Percentiles rank a stretch among this genome's conserved stretches.
phyloP scores from a whole-genome alignment of 352 stramenopile species.

The Phytopythium delawarense region DNA sequence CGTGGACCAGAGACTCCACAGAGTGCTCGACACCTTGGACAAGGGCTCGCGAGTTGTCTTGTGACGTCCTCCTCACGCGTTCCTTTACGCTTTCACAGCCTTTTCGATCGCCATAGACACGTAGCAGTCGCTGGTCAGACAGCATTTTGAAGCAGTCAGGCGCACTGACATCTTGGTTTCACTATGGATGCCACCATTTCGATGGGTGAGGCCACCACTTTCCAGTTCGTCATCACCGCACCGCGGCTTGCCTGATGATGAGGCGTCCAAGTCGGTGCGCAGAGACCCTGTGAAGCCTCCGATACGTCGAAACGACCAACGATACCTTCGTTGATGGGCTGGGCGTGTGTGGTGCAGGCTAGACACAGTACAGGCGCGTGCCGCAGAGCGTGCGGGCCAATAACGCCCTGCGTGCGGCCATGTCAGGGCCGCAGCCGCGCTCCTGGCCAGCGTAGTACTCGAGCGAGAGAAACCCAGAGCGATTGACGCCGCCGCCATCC shows the following conservation, averaged over 20 bases:
- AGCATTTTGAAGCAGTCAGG: background rate
- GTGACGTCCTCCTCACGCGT: background rate
- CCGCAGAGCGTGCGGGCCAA: constrained; percentile 57
- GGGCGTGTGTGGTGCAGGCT: no score
- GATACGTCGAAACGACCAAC: no score
- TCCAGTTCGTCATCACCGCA: background rate
- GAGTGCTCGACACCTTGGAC: background rate
- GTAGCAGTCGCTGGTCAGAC: background rate
- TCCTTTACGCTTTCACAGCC: background rate
- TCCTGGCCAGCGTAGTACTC: constrained; percentile 75
- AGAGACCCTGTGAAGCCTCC: background rate
- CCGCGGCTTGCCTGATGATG: background rate
- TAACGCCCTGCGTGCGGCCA: constrained; percentile 53
- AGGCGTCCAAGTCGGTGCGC: background rate
- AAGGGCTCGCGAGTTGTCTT: background rate
- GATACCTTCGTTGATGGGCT: background rate
- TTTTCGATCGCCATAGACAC: background rate
- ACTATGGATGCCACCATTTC: background rate
- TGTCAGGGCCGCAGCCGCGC: constrained; percentile 52
- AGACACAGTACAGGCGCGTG: constrained; percentile 67
- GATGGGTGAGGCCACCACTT: background rate
- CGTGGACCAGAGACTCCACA: background rate
- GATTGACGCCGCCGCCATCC: constrained; percentile 55
- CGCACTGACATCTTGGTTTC: background rate
- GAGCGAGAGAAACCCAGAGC: constrained; percentile 55